Percentiles rank a stretch among this genome's conserved stretches.
These are phyloP conservation scores for Eucalyptus sideroxylon DNA, from an alignment of 345 rosid genomes.

Conservation along the genomic window DNA sequence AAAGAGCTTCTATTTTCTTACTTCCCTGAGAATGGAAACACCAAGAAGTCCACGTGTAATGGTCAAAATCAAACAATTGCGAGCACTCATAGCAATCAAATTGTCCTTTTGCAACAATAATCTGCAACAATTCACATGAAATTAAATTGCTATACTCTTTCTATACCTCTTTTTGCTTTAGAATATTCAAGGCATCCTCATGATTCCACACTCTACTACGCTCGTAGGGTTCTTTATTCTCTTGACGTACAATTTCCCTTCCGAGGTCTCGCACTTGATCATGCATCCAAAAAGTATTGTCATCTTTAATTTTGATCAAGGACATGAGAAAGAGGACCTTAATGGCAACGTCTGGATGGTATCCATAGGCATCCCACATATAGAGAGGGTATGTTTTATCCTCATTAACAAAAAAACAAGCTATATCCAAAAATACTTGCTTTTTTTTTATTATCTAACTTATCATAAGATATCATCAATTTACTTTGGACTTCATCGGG, in stretches of 20 bases:
- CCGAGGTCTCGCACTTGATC: too few relatives aligned
- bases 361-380: too few relatives aligned
- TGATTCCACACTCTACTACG: too few relatives aligned
- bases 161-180: too few relatives aligned
- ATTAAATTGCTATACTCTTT: fast-evolving
- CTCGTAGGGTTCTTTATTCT: fast-evolving
- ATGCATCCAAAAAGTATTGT: too few relatives aligned
- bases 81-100: fast-evolving
- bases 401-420: too few relatives aligned
- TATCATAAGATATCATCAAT: too few relatives aligned
- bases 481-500: fast-evolving
- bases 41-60: not conserved
- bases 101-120: not conserved
- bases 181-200: fast-evolving
- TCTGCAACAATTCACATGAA: fast-evolving
- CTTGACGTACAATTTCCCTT: fast-evolving
- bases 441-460: fast-evolving
- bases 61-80: not conserved
- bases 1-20: fast-evolving
- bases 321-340: too few relatives aligned
- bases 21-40: not conserved
- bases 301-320: too few relatives aligned
- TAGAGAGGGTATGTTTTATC: too few relatives aligned
- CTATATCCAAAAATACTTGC: too few relatives aligned
- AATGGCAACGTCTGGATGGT: fast-evolving